Percentiles rank a stretch among this genome's conserved stretches.
These are phyloP conservation scores for Penicillium sp. DNA, from an alignment of 2,329 filamentous ascomycete genomes.

Conservation along the genomic window DNA sequence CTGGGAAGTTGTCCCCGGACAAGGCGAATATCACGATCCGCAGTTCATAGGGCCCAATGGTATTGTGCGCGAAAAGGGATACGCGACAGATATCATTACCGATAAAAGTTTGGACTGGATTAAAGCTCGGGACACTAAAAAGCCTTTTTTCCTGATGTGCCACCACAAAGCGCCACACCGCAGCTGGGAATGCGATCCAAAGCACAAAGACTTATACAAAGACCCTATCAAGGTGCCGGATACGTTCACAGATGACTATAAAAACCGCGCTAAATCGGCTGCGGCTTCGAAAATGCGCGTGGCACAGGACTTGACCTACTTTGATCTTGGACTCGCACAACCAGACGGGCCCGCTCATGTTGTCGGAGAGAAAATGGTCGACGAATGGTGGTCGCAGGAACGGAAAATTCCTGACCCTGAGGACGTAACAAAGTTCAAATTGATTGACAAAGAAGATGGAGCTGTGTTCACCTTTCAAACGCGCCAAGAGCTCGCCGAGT, in stretches of 20 bases:
- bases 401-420: constrained; percentile 43
- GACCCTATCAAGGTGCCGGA: constrained; percentile 51
- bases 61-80: constrained; percentile 39
- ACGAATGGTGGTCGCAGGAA: constrained; percentile 25
- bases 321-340: constrained; percentile 53
- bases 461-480: constrained; percentile 49
- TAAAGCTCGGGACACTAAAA: constrained; percentile 27
- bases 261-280: constrained; percentile 53
- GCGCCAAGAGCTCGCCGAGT: constrained; percentile 47
- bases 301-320: constrained; percentile 52
- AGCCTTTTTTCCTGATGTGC: constrained; percentile 58
- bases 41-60: constrained; percentile 47
- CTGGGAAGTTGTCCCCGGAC: constrained; percentile 54
- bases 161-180: constrained; percentile 59
- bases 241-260: constrained; percentile 57
- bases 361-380: constrained; percentile 37
- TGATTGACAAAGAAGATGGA: constrained; percentile 51
- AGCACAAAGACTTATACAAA: constrained; percentile 51
- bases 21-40: constrained; percentile 56
- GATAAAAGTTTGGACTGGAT: constrained; percentile 51
- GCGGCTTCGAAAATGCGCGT: constrained; percentile 54
- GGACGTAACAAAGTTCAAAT: constrained; percentile 30
- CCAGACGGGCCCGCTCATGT: constrained; percentile 47
- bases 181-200: constrained; percentile 53
- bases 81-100: constrained; percentile 55